Evolutionary conservation across 768 basidiomycete genomes (phyloP), one percentile per base, ranked within the genome.

Genomic region (Coprinopsis cinerea): DNA sequence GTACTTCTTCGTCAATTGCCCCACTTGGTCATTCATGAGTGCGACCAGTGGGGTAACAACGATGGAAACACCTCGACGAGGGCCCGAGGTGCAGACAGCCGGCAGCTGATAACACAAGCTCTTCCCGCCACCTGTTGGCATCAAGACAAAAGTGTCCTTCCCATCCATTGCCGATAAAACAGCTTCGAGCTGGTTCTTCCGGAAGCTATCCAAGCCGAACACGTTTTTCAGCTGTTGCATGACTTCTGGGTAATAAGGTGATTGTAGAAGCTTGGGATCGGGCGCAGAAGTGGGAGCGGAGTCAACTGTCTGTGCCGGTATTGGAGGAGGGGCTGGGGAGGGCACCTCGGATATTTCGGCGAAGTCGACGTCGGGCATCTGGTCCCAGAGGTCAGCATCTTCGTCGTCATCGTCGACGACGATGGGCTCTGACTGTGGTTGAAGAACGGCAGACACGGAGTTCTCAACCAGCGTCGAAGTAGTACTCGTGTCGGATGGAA

Each of bases 51-150:
- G 96, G 2, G 88, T 88, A 39, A 99, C 76, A 25, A 99, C 93
- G 47, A 99, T 73, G 0, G 93, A 92, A 2, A 96, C 81, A 27
- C 94, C 92, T 47, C 69, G 72, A 0, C 88, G 91, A 59, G 69
- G 77, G 1, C 89, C 91, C 4, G 68, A 68, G 30, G 68, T 66
- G 59, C 92, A 89, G 27, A 96, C 75, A 1, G 92, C 94, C 0
- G 96, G 96, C 1, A 98, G 82, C 63, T 97, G 84, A 64, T 84
- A 92, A 57, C 87, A 92, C 32, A 93, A 70, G 58, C 85, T 88
- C 68, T 94, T 93, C 0, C 92, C 92, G 3, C 92, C 92, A 28
- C 92, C 93, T 1, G 96, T 99, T 1, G 96, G 96, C 82, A 97
- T 94, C 6, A 98, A 76, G 15, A 97, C 90, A 56, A 98, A 92